Evolutionary conservation across 2,329 filamentous ascomycete species (phyloP).

Genomic region (Pseudogymnoascus sp.): DNA sequence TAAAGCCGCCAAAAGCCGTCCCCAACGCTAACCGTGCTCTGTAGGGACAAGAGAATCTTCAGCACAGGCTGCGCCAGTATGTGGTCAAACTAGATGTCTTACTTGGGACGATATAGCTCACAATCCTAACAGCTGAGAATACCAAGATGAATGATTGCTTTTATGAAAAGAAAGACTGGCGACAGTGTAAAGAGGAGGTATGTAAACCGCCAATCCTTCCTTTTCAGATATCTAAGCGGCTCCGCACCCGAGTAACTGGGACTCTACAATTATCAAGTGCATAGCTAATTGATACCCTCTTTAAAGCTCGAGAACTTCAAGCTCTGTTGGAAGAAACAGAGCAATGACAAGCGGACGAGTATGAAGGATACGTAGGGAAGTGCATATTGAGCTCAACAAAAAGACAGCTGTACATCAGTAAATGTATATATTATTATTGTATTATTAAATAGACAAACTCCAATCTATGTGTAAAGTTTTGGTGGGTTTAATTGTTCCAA

Average conservation of each 20-base stretch:
- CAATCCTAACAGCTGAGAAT: conserved; percentile 63
- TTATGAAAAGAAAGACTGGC: conserved; percentile 93
- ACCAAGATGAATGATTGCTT: conserved; percentile 90
- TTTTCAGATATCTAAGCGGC: conserved; percentile 18
- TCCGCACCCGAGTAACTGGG: background rate
- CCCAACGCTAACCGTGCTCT: conserved; percentile 19
- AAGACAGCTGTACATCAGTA: background rate
- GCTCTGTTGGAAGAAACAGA: conserved; percentile 84
- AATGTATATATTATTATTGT: conserved; percentile 12
- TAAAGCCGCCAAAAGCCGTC: conserved; percentile 14
- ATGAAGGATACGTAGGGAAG: conserved; percentile 57
- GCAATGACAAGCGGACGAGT: conserved; percentile 77
- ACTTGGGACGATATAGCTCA: background rate
- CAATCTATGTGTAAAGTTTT: background rate
- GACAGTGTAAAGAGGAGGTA: conserved; percentile 81
- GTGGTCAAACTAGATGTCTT: conserved; percentile 18
- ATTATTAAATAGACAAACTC: conserved; percentile 3
- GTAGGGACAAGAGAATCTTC: conserved; percentile 94
- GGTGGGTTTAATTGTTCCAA: background rate
- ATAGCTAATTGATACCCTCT: conserved; percentile 14
- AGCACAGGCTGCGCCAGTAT: conserved; percentile 89
- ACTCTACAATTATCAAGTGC: conserved; percentile 1
- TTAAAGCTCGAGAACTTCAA: conserved; percentile 80
- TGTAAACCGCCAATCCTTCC: conserved; percentile 32
- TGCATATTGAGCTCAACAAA: background rate